Evolutionary conservation across 2,329 filamentous ascomycete genomes (phyloP), one percentile per base, ranked within the genome.

Genomic region (Penicillium sp.): DNA sequence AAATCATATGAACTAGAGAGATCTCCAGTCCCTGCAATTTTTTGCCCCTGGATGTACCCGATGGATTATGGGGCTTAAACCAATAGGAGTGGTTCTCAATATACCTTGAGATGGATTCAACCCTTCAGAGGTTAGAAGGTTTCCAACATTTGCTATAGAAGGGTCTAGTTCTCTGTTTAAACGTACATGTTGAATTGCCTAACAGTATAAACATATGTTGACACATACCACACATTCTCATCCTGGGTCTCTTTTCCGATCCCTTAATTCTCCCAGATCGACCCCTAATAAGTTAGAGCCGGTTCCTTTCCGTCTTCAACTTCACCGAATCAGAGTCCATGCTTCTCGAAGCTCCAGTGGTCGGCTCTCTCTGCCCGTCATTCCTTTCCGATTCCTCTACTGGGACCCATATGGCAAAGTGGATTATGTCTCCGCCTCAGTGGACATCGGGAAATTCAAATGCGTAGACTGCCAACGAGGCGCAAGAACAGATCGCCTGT

Each of bases 341-440:
- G n/a, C 21, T 37, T 37, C 19, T 37, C 33, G 43, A 39, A 48
- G 49, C 51, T 50, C 54, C 26, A 48, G 39, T 19, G 39, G 47
- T 52, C n/a, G 58, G 47, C 33, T 62, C 57, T 45, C 48, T n/a
- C 54, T 56, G 56, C 56, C 53, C 52, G 48, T 55, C 54, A 54
- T 61, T 45, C 49, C 49, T 44, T 44, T 44, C 37, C 33, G 22
- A 19, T 43, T 16, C 22, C 21, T 27, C 24, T 16, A 13, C 14
- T 33, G 19, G 27, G 27, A n/a, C 27, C 26, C 29, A 31, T 21
- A 7, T 24, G 47, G 13, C 31, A 2, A n/a, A 35, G 29, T 35
- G 47, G 49, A 24, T 48, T 26, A 24, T 33, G 55, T 49, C 59
- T 55, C 57, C 59, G 56, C 58, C 29, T n/a, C 19, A 11, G 59